Evolutionary conservation across 2,329 filamentous ascomycete species (phyloP), one percentile per base, ranked within the genome.

Genomic region (Diaporthe longicolla): DNA sequence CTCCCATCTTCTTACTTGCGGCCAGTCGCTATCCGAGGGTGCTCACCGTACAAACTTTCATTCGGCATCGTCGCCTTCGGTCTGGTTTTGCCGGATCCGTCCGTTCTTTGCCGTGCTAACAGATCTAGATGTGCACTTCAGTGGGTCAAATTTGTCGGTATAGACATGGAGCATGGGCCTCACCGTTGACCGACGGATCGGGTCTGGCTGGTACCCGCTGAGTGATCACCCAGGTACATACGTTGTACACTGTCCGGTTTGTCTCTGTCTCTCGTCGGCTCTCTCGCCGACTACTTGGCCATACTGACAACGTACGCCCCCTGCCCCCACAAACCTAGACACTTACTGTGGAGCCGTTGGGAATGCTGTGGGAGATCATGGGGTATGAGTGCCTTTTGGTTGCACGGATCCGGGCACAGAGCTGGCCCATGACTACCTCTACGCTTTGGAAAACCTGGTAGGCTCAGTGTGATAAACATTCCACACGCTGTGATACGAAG

Each of bases 111-210:
- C 45, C 63, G 63, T 52, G 4, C 29, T n/a, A 2, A n/a, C 15
- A 54, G 11, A 37, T 52, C 63, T 37, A 26, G 32, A 24, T 24
- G 52, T 32, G 35, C n/a, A 17, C 6, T 26, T 45, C 21, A 37
- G 63, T 66, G 63, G 63, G 63, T 52, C 45, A n/a, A 10, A n/a
- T 54, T 54, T 26, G 63, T 52, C 29, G 63, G 45, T 66, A 32
- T 37, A 66, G 24, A 37, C 15, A 19, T 66, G 17, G n/a, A 29
- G 15, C 24, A 10, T 52, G 21, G 45, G 10, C 19, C 45, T 66
- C 45, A 52, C 63, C 63, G 29, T 52, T 52, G 63, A 26, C 45
- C 45, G 29, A 17, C 21, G 63, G 45, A 1, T 24, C 24, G 19
- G 21, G 15, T 24, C 26, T 50, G 26, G n/a, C 24, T 52, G 45